A percentile compares a stretch with the other conserved stretches of the same genome.
phyloP scores from a whole-genome alignment of 1,139 yeast genomes.

The Debaryomycetaceae sp. region DNA sequence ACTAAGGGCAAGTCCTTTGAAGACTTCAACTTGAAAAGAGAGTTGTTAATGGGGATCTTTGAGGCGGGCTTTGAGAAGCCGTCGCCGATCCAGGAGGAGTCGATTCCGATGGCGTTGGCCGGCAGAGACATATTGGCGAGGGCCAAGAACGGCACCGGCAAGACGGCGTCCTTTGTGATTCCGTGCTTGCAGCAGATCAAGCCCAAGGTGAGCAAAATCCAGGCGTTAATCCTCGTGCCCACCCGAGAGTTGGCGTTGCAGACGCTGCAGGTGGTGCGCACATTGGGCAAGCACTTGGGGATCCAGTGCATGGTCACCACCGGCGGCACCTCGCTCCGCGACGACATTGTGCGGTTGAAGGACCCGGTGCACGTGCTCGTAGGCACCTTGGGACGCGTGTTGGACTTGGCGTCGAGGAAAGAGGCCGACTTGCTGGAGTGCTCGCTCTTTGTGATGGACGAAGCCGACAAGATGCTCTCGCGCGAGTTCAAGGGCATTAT shows the following conservation, averaged over 20 bases:
- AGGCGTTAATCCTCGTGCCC: slow-evolving; percentile 85
- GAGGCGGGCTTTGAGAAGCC: slow-evolving; percentile 99
- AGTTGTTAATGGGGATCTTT: slow-evolving; percentile 93
- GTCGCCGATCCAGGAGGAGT: slow-evolving; percentile 96
- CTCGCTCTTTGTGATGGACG: slow-evolving; percentile 93
- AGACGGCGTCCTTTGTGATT: slow-evolving; percentile 92
- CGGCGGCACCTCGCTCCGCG: slow-evolving; percentile 94
- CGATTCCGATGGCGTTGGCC: slow-evolving; percentile 91
- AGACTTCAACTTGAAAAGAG: slow-evolving; percentile 87
- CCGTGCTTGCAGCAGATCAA: slow-evolving; percentile 82
- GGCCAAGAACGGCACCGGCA: slow-evolving; percentile 98
- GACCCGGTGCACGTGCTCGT: slow-evolving; percentile 91
- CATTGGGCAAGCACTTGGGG: slow-evolving; percentile 93
- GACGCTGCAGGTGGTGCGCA: slow-evolving; percentile 94
- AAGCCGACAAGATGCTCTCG: slow-evolving; percentile 94
- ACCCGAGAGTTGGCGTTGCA: slow-evolving; percentile 96
- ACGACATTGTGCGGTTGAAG: slow-evolving; percentile 87
- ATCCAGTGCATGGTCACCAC: slow-evolving; percentile 97
- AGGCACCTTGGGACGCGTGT: slow-evolving; percentile 95
- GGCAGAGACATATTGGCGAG: slow-evolving; percentile 97
- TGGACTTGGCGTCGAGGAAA: slow-evolving; percentile 86
- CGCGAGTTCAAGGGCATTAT: slow-evolving; percentile 86
- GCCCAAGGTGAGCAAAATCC: slow-evolving; percentile 80
- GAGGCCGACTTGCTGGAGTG: slow-evolving; percentile 87
- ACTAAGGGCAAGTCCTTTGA: slow-evolving; percentile 92